Percentiles rank a stretch among this genome's conserved stretches.
phyloP scores from a whole-genome alignment of 2,329 filamentous ascomycete species.

The Pyricularia pennisetigena region DNA sequence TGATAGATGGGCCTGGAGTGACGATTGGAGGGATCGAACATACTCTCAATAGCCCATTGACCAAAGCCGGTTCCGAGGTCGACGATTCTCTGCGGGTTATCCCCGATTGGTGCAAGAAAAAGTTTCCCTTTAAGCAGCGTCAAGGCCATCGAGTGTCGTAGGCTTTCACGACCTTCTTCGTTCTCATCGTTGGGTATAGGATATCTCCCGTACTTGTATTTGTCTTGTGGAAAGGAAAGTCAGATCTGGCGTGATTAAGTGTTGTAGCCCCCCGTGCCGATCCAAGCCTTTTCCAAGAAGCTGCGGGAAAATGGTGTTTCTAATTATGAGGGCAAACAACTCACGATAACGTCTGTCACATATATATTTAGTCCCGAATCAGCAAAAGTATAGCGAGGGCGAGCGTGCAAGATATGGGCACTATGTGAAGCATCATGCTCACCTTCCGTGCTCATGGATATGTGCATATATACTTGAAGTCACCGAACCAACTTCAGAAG shows the following conservation, averaged over 20 bases:
- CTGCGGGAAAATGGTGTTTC: neutral
- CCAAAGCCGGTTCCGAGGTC: conserved; percentile 40
- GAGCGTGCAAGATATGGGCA: neutral
- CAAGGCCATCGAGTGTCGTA: conserved; percentile 38
- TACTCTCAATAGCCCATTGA: conserved; percentile 46
- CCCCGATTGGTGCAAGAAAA: conserved; percentile 31
- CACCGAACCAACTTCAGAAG: conserved; percentile 25
- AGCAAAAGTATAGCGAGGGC: neutral
- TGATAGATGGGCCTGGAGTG: conserved; percentile 4
- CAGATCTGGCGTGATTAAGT: neutral
- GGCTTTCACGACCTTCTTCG: conserved; percentile 36
- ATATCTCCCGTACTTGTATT: conserved; percentile 33
- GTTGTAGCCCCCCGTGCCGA: neutral
- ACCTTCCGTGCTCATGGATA: conserved; percentile 27
- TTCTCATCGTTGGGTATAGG: conserved; percentile 42
- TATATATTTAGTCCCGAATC: neutral
- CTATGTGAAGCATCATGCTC: neutral
- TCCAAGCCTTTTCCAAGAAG: neutral
- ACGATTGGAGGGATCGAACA: conserved; percentile 9
- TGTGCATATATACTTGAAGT: conserved; percentile 27
- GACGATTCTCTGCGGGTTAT: conserved; percentile 36
- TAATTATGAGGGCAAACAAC: neutral
- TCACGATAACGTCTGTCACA: neutral
- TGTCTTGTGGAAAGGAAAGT: neutral
- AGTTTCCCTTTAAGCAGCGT: conserved; percentile 33